Base-by-base conservation (phyloP, 2,329 filamentous ascomycete species). In the Penicillium decumbens region DNA sequence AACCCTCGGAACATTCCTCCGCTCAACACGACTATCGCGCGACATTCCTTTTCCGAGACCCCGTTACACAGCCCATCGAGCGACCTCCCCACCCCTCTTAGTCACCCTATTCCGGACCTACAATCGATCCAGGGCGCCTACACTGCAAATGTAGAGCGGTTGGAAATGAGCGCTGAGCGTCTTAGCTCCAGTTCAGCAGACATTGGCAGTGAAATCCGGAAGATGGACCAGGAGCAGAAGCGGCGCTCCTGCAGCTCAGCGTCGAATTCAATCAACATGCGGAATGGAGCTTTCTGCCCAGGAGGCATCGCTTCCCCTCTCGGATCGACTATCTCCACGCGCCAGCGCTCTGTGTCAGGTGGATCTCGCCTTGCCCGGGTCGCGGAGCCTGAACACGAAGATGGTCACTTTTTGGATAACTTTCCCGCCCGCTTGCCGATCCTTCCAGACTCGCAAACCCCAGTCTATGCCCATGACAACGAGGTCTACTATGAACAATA, bases 111-210 rank as follows among this genome's bases (percentile, higher is more conserved):
- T 12, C 75, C 75, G 3, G 75, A 75, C 56, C 65, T 77, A 13
- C 75, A 78, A 53, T 72, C 75, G 29, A 54, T 76, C 49, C 75
- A 78, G 65, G 75, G 75, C 37, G 75, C 75, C 24, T 77, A 77
- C 51, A 59, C 71, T 27, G 72, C 72, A 52, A 77, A 78, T 68
- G 72, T 78, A 47, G 74, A 75, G 57, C 66, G 75, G 38, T 57
- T 78, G 55, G 75, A 78, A 56, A 66, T 70, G 54, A 75, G 70
- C 54, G 75, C 75, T 13, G 75, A 77, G 60, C 71, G 71, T 29
- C 62, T 78, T 50, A 77, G 74, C 59, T 67, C 70, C 57, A 72
- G 68, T 47, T 73, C 74, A 6, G 56, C 65, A 32, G 74, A 76
- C 58, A 71, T 77, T 41, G 71, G 67, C 32, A 66, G 67, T 40